Evolutionary conservation across 1,284 basidiomycete species (phyloP).

Genomic region (Coniferiporia sulphurascens): DNA sequence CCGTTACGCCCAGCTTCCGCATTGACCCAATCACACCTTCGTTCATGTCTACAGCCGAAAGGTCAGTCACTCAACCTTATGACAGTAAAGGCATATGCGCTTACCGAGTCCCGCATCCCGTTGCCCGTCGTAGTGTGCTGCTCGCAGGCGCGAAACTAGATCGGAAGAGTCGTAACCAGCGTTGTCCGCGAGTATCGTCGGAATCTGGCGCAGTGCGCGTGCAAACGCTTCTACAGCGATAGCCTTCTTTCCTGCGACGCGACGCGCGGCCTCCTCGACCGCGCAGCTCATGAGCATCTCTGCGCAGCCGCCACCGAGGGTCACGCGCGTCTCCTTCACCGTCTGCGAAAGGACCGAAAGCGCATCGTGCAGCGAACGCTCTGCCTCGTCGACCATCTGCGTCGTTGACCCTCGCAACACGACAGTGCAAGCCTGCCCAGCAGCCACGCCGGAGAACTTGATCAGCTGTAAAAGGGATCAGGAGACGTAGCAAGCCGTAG

Average conservation of each 20-base stretch:
- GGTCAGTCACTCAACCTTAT: neutral
- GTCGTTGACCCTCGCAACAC: conserved; percentile 95
- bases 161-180: conserved; percentile 98
- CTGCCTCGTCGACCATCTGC: conserved; percentile 99
- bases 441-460: conserved; percentile 98
- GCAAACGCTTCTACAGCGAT: conserved; percentile 93
- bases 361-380: conserved; percentile 96
- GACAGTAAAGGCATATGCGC: conserved; percentile 23
- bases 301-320: conserved; percentile 94
- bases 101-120: conserved; percentile 80
- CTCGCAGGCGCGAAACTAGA: conserved; percentile 84
- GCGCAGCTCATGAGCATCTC: conserved; percentile 98
- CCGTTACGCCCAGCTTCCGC: conserved; percentile 84
- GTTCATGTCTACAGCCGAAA: conserved; percentile 69
- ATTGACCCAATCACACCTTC: conserved; percentile 84
- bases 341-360: conserved; percentile 97
- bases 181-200: conserved; percentile 96
- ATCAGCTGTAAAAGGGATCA: conserved; percentile 61
- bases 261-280: conserved; percentile 85
- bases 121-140: conserved; percentile 91
- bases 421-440: conserved; percentile 98
- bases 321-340: conserved; percentile 92
- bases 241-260: conserved; percentile 91
- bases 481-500: neutral
- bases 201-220: conserved; percentile 88